Percentiles rank a stretch among this genome's conserved stretches.
Conservation (phyloP, 148 eudicot species). For the Dianthus caryophyllus region DNA sequence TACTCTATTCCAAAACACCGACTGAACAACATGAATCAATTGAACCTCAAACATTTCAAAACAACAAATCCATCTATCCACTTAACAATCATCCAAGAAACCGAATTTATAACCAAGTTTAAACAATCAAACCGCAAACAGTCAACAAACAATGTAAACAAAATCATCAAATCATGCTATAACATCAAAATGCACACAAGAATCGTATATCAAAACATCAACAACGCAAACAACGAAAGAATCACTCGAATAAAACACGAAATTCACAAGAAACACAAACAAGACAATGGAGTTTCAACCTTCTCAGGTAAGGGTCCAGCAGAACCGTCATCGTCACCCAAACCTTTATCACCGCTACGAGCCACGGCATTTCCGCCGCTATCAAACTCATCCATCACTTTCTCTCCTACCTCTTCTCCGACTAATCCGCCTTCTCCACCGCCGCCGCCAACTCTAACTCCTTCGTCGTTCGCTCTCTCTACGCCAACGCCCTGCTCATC, state of each 20-base stretch:
- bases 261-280: background rate
- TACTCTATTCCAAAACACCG: background rate
- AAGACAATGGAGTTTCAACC: conserved; percentile 41
- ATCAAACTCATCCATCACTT: conserved; percentile 58
- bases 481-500: conserved; percentile 24
- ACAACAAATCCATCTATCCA: background rate
- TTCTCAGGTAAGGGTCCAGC: conserved; percentile 66
- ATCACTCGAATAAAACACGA: no score
- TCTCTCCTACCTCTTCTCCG: conserved; percentile 34
- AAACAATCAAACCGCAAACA: background rate
- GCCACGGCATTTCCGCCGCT: conserved; percentile 49
- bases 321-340: conserved; percentile 56
- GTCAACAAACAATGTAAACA: background rate
- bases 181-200: no score
- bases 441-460: conserved; percentile 12
- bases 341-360: conserved; percentile 37
- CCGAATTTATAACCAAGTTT: background rate
- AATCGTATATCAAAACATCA: no score
- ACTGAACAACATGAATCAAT: background rate
- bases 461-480: conserved; percentile 25
- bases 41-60: background rate
- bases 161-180: background rate
- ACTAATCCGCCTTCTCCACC: conserved; percentile 18
- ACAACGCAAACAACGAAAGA: no score
- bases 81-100: background rate